These are phyloP conservation scores for Heliamphora exappendiculata DNA, from an alignment of 148 eudicot genomes.

Conservation along the genomic window DNA sequence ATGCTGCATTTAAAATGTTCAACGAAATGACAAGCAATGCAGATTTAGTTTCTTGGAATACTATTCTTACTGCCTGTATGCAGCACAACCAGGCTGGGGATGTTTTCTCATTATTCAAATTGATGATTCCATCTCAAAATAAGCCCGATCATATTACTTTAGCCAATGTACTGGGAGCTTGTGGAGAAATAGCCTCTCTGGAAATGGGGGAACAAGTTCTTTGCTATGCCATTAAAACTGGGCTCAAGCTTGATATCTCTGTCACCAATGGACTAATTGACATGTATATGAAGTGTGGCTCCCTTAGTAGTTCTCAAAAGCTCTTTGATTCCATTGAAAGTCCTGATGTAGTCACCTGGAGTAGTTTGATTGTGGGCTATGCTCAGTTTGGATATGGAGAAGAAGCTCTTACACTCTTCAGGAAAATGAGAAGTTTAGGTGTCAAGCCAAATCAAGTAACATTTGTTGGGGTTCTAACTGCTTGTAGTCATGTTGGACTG, in stretches of 20 bases:
- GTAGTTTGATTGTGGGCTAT: slow-evolving; percentile 37
- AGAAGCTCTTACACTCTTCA: slow-evolving; percentile 33
- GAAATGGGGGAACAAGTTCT: slow-evolving; percentile 33
- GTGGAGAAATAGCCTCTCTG: slow-evolving; percentile 33
- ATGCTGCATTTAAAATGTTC: slow-evolving; percentile 28
- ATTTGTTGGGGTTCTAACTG: slow-evolving; percentile 33
- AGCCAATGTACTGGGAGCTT: slow-evolving; percentile 22
- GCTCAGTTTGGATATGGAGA: slow-evolving; percentile 38
- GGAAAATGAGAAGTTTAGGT: slow-evolving; percentile 22
- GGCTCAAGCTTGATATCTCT: slow-evolving; percentile 15
- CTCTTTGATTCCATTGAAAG: slow-evolving; percentile 29
- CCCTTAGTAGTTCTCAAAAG: slow-evolving; percentile 22
- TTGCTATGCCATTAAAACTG: slow-evolving; percentile 23
- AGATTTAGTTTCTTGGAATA: slow-evolving; percentile 39
- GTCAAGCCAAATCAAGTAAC: slow-evolving; percentile 33
- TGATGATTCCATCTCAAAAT: slow-evolving; percentile 23
- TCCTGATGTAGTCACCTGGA: slow-evolving; percentile 38
- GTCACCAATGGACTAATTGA: slow-evolving; percentile 34
- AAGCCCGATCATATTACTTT: slow-evolving; percentile 28
- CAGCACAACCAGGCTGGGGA: slow-evolving; percentile 22
- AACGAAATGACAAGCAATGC: slow-evolving; percentile 20
- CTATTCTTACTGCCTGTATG: slow-evolving; percentile 26
- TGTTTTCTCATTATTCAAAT: slow-evolving; percentile 25
- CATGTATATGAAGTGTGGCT: slow-evolving; percentile 37
- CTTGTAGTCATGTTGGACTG: slow-evolving; percentile 40